Conservation (phyloP, 2,329 filamentous ascomycete species). For the Pyricularia sp. region DNA sequence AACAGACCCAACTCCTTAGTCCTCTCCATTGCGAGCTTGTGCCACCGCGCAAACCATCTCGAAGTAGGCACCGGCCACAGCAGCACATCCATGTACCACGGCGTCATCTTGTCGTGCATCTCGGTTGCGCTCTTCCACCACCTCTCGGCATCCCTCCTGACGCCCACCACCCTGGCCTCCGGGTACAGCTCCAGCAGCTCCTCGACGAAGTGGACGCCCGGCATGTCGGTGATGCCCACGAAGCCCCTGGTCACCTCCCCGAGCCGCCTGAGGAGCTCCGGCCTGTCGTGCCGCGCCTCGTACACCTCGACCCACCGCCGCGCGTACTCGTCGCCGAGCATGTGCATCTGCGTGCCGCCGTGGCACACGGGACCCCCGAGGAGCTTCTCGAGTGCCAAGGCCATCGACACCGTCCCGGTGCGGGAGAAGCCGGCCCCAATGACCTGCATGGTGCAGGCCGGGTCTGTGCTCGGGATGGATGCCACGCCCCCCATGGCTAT, state of each 20-base stretch:
- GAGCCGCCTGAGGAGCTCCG: neutral
- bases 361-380: neutral
- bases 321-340: neutral
- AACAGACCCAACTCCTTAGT: neutral
- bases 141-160: neutral
- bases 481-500: neutral
- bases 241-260: neutral
- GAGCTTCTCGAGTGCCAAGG: neutral
- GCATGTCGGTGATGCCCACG: constrained; percentile 7
- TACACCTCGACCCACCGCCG: neutral
- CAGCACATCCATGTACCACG: neutral
- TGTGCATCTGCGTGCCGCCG: neutral
- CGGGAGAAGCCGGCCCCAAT: constrained; percentile 2
- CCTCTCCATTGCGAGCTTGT: neutral
- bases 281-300: neutral
- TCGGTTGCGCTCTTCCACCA: neutral
- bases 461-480: neutral
- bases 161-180: constrained; percentile 33
- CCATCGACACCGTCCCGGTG: neutral
- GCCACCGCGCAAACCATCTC: neutral
- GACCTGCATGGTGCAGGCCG: neutral
- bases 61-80: neutral
- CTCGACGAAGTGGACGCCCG: constrained; percentile 22
- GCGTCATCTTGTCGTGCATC: neutral
- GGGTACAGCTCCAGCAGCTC: constrained; percentile 38